phyloP scores from a whole-genome alignment of 2,329 filamentous ascomycete genomes.

The Pestalotiopsis sp. region DNA sequence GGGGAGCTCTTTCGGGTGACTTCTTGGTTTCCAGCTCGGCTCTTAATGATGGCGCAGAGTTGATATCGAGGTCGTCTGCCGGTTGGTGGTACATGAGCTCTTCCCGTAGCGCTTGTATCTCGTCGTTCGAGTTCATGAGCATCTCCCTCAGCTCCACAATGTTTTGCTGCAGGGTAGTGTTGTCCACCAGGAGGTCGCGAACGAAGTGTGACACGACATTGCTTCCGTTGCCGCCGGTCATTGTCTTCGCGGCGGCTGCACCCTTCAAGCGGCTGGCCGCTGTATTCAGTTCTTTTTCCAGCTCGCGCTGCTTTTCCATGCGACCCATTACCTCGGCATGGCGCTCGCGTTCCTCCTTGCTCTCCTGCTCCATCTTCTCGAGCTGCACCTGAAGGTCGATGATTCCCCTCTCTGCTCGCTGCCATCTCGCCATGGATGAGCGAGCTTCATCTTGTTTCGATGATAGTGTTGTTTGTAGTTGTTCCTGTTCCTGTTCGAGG shows the following conservation, averaged over 20 bases:
- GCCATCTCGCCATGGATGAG: slow-evolving; percentile 81
- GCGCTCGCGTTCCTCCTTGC: slow-evolving; percentile 76
- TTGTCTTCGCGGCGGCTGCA: slow-evolving; percentile 71
- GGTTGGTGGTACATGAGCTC: slow-evolving; percentile 82
- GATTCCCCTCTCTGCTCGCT: slow-evolving; percentile 79
- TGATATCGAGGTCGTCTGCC: slow-evolving; percentile 45
- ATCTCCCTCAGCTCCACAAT: slow-evolving; percentile 91
- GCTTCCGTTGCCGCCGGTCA: slow-evolving; percentile 60
- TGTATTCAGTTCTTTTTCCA: slow-evolving; percentile 80
- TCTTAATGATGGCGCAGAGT: slow-evolving; percentile 59
- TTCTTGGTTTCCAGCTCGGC: slow-evolving; percentile 69
- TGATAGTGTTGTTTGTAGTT: slow-evolving; percentile 69
- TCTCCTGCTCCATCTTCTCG: slow-evolving; percentile 84
- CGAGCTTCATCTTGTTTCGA: slow-evolving; percentile 75
- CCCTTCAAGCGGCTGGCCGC: slow-evolving; percentile 82
- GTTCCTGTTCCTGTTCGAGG: slow-evolving; percentile 80
- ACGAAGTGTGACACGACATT: slow-evolving; percentile 94
- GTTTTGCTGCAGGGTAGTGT: slow-evolving; percentile 88
- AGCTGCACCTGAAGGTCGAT: slow-evolving; percentile 83
- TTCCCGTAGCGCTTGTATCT: slow-evolving; percentile 85
- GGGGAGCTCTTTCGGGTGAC: slow-evolving; percentile 32
- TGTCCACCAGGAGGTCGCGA: slow-evolving; percentile 92
- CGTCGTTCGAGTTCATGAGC: slow-evolving; percentile 88
- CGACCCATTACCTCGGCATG: slow-evolving; percentile 81
- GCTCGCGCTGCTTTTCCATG: slow-evolving; percentile 80